Conservation (phyloP, 352 stramenopile species). For the Phytophthora megakarya region DNA sequence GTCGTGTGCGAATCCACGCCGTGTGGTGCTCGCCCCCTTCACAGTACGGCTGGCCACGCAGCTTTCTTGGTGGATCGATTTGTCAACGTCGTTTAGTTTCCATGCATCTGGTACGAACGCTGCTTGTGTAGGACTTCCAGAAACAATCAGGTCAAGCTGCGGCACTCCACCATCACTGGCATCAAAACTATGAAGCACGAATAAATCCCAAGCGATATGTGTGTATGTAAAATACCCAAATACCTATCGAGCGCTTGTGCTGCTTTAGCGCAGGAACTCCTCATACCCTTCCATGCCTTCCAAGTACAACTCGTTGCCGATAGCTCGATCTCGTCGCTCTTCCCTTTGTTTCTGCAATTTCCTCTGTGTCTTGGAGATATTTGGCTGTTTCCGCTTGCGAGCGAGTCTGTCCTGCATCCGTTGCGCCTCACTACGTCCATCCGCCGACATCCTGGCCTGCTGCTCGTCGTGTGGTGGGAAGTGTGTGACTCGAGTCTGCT, state of each 20-base stretch:
- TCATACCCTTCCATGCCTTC: conserved; percentile 64
- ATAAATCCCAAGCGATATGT: not conserved
- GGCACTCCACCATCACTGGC: conserved; percentile 10
- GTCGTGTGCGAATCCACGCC: conserved; percentile 8
- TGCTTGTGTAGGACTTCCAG: too few relatives aligned
- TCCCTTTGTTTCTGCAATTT: conserved; percentile 52
- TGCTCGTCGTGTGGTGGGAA: conserved; percentile 44
- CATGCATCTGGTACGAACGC: conserved; percentile 46
- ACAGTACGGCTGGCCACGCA: too few relatives aligned
- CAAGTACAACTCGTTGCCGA: conserved; percentile 54
- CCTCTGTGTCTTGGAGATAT: conserved; percentile 32
- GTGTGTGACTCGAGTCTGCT: conserved; percentile 45
- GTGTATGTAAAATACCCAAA: not conserved
- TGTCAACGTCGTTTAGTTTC: conserved; percentile 33
- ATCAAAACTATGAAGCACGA: conserved; percentile 22
- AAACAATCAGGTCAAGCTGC: conserved; percentile 44
- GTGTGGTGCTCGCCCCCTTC: conserved; percentile 20
- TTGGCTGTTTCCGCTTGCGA: conserved; percentile 50
- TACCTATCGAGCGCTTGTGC: not conserved
- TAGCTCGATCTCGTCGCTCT: conserved; percentile 43
- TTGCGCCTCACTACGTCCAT: conserved; percentile 44
- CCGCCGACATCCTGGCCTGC: conserved; percentile 33
- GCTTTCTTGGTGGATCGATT: not conserved
- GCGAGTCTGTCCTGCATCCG: conserved; percentile 48
- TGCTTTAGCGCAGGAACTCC: conserved; percentile 45